A percentile compares a stretch with the other conserved stretches of the same genome.
Evolutionary conservation across 1,284 basidiomycete species (phyloP).

Genomic region (Boletus mariae): DNA sequence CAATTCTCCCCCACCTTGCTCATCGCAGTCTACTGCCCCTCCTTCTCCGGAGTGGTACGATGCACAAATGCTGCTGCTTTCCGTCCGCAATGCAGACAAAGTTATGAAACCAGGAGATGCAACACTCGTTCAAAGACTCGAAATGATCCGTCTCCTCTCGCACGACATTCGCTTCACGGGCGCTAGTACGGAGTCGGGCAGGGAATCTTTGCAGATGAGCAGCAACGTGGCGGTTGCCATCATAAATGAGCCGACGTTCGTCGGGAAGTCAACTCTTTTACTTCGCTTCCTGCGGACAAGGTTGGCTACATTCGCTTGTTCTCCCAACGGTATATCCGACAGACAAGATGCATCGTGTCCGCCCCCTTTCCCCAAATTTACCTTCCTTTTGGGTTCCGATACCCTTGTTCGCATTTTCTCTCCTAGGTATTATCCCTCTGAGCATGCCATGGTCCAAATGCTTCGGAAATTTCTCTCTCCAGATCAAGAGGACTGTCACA

Average conservation of each 20-base stretch:
- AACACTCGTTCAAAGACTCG: slow-evolving; percentile 66
- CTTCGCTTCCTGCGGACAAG: slow-evolving; percentile 47
- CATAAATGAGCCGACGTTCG: slow-evolving; percentile 86
- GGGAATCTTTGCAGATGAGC: slow-evolving; percentile 13
- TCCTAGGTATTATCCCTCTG: slow-evolving; percentile 71
- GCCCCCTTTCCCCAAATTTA: slow-evolving; percentile 41
- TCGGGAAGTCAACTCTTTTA: slow-evolving; percentile 72
- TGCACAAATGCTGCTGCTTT: slow-evolving; percentile 79
- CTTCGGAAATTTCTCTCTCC: slow-evolving; percentile 62
- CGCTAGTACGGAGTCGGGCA: slow-evolving; percentile 1
- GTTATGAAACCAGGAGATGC: slow-evolving; percentile 69
- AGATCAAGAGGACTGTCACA: slow-evolving; percentile 56
- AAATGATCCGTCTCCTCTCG: slow-evolving; percentile 78
- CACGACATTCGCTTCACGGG: slow-evolving; percentile 38
- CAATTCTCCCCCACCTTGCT: slow-evolving; percentile 38
- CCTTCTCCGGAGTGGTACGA: slow-evolving; percentile 46
- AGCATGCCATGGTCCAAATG: slow-evolving; percentile 49
- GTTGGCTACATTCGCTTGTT: slow-evolving; percentile 26
- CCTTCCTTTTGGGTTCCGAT: slow-evolving; percentile 82
- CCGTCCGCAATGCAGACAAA: slow-evolving; percentile 91
- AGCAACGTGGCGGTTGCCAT: slow-evolving; percentile 75
- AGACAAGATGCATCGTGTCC: slow-evolving; percentile 14
- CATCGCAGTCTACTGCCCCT: slow-evolving; percentile 1
- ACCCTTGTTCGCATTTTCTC: slow-evolving; percentile 85
- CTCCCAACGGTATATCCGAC: not conserved